Evolutionary conservation across 2,329 filamentous ascomycete genomes (phyloP), one percentile per base, ranked within the genome.

Genomic region (Ascochyta koolunga): DNA sequence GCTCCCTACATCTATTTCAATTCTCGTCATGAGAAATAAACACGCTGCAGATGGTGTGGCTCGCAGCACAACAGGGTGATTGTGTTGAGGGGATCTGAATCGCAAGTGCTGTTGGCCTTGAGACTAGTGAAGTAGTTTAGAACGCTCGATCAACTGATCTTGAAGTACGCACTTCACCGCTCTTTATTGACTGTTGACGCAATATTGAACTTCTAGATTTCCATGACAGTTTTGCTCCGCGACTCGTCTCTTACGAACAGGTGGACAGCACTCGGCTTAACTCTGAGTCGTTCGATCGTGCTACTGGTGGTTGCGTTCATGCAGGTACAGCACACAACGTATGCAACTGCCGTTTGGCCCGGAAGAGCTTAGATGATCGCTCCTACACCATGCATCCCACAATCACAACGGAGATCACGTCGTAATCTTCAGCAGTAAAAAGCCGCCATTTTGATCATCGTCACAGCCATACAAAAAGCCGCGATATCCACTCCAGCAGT

Each of bases 241-340:
- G 31, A 36, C 19, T 36, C 36, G 8, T 35, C 37, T 27, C 13
- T 7, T 21, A 18, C 24, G 47, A 39, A 29, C 51, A n/a, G 2
- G 24, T 44, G 33, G 24, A 45, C 11, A 18, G 35, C 31, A 39
- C 35, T 35, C 22, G 51, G 31, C 29, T 27, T 37, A 36, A 33
- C 41, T 22, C 29, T 50, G 52, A 55, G n/a, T 55, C 46, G 31
- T 41, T 21, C 29, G 42, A 43, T 37, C 27, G 11, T 36, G 11
- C 29, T 43, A 37, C 19, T 56, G 32, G 16, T 50, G 53, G 36
- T 47, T 51, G 53, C 53, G 47, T 55, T 55, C 46, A 55, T 50
- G 52, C 52, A 54, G 40, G 46, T 42, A 37, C 41, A 44, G 22
- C 32, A 16, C 33, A 37, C 22, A 24, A 33, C 29, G 31, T 36